Evolutionary conservation across 805 yeast species (phyloP).

Genomic region (Wickerhamiella lipophila): DNA sequence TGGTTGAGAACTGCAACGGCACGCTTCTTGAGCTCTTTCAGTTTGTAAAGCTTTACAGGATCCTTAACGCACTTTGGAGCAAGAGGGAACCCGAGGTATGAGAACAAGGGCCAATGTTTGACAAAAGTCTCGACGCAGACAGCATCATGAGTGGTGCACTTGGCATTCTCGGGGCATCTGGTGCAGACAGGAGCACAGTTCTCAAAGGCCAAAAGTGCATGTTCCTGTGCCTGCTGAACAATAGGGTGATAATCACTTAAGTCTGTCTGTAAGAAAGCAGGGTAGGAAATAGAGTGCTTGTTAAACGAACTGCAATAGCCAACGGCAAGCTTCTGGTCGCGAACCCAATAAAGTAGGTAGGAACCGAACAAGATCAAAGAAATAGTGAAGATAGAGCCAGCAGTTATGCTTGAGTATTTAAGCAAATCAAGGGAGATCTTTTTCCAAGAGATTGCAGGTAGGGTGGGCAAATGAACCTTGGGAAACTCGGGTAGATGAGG

Average conservation of each 20-base stretch:
- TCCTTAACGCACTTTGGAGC: slow-evolving; percentile 63
- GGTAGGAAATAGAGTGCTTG: slow-evolving; percentile 13
- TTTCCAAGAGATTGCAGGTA: background rate
- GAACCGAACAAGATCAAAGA: background rate
- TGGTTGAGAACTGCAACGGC: slow-evolving; percentile 53
- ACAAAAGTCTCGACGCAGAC: slow-evolving; percentile 62
- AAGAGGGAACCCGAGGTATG: slow-evolving; percentile 45
- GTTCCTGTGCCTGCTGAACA: background rate
- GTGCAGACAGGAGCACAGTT: slow-evolving; percentile 48
- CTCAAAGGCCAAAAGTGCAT: slow-evolving; percentile 29
- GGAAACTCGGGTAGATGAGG: background rate
- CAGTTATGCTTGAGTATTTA: background rate
- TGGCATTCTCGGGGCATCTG: slow-evolving; percentile 70
- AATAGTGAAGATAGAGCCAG: background rate
- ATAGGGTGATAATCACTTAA: background rate
- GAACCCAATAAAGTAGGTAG: background rate
- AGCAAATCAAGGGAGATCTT: background rate
- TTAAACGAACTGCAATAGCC: slow-evolving; percentile 19
- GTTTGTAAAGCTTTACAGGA: slow-evolving; percentile 52
- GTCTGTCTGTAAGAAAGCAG: slow-evolving; percentile 10
- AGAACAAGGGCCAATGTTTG: slow-evolving; percentile 40
- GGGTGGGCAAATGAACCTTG: background rate
- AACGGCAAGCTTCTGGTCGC: slow-evolving; percentile 6
- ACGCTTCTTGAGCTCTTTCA: slow-evolving; percentile 51
- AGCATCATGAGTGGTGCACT: slow-evolving; percentile 50